Percentiles rank a stretch among this genome's conserved stretches.
phyloP scores from a whole-genome alignment of 371 early-diverging fungal species.

The Mucor velutinosus region DNA sequence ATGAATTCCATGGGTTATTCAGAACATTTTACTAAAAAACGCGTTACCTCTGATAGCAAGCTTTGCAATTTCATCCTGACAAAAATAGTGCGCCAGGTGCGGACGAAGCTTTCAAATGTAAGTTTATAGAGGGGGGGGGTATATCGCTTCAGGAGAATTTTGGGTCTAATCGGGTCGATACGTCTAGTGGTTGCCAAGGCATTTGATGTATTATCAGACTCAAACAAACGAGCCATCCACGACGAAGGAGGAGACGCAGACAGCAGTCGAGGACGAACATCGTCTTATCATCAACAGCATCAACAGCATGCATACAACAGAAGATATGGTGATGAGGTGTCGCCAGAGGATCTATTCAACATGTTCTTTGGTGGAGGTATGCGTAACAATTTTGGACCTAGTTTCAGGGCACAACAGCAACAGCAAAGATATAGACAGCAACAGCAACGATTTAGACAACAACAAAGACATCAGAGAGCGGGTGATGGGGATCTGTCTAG shows the following conservation, averaged over 20 bases:
- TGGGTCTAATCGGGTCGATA: neutral
- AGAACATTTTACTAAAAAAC: neutral
- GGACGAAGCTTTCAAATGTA: constrained; percentile 95
- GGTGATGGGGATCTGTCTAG: neutral
- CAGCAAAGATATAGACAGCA: constrained; percentile 17
- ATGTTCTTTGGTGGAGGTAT: constrained; percentile 84
- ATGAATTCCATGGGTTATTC: neutral
- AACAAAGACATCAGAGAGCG: constrained; percentile 1
- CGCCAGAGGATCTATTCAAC: constrained; percentile 91
- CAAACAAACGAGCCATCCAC: constrained; percentile 82
- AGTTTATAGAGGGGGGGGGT: neutral
- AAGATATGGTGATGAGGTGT: constrained; percentile 68
- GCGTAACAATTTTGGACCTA: constrained; percentile 13
- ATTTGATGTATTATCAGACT: constrained; percentile 85
- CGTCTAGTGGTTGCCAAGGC: constrained; percentile 82
- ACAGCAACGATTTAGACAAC: constrained; percentile 15
- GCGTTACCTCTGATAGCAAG: constrained; percentile 60
- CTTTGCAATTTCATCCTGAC: constrained; percentile 98
- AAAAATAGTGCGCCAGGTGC: constrained; percentile 96
- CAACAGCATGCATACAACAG: constrained; percentile 33
- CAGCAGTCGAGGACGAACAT: constrained; percentile 34
- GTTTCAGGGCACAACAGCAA: constrained; percentile 6
- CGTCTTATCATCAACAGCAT: constrained; percentile 17
- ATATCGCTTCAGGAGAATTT: neutral
- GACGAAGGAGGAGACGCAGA: constrained; percentile 84